These are phyloP conservation scores for Talaromyces funiculosus DNA, from an alignment of 2,329 filamentous ascomycete genomes.

Conservation along the genomic window DNA sequence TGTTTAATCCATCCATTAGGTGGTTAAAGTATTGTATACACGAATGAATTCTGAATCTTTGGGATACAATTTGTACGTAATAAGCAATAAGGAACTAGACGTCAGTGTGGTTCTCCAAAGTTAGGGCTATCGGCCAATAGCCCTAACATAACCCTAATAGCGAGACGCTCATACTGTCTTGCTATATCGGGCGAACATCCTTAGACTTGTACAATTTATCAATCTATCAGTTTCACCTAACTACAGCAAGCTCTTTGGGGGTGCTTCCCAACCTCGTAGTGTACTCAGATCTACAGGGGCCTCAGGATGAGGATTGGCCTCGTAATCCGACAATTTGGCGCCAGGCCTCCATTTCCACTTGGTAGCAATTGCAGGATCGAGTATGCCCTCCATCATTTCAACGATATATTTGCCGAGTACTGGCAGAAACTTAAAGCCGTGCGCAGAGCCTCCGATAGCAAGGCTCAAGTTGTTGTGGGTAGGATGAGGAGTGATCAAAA, in stretches of 20 bases:
- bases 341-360: background rate
- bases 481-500: conserved; percentile 47
- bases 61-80: too few species aligned
- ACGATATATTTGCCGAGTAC: conserved; percentile 2
- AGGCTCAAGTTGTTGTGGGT: background rate
- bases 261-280: background rate
- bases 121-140: background rate
- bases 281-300: background rate
- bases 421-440: conserved; percentile 6
- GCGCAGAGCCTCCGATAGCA: conserved; percentile 18
- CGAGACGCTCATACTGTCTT: too few species aligned
- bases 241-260: background rate
- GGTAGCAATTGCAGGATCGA: background rate
- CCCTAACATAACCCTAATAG: background rate
- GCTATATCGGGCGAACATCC: too few species aligned
- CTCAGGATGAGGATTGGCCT: background rate
- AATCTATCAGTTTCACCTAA: too few species aligned
- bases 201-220: too few species aligned
- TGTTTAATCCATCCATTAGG: too few species aligned
- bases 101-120: too few species aligned
- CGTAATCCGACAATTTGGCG: background rate
- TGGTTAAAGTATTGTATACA: too few species aligned
- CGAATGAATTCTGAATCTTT: too few species aligned
- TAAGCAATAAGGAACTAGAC: too few species aligned
- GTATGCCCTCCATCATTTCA: conserved; percentile 38